Conservation (phyloP, 2,329 filamentous ascomycete species). For the Dactylellina drechsleri region DNA sequence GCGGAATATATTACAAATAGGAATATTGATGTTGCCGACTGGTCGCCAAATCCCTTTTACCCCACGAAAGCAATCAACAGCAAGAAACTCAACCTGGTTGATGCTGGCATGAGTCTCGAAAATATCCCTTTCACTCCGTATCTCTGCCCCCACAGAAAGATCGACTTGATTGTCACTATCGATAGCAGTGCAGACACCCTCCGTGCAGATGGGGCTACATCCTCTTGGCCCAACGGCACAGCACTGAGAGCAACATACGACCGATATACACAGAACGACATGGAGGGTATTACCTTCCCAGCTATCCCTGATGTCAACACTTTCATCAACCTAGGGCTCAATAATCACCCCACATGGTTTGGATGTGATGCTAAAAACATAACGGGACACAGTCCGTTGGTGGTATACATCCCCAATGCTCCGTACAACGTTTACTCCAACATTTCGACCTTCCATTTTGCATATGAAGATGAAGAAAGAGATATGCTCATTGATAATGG, state of each 20-base stretch:
- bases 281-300: slow-evolving; percentile 77
- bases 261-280: slow-evolving; percentile 65
- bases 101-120: slow-evolving; percentile 80
- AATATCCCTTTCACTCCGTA: slow-evolving; percentile 83
- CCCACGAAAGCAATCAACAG: slow-evolving; percentile 68
- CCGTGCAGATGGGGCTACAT: slow-evolving; percentile 56
- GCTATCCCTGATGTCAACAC: slow-evolving; percentile 77
- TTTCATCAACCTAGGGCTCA: slow-evolving; percentile 80
- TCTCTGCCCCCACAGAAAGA: slow-evolving; percentile 75
- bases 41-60: slow-evolving; percentile 79
- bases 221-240: slow-evolving; percentile 81
- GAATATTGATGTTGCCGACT: slow-evolving; percentile 78
- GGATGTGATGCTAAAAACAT: slow-evolving; percentile 76
- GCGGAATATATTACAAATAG: slow-evolving; percentile 68
- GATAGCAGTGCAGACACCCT: slow-evolving; percentile 79
- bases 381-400: slow-evolving; percentile 69
- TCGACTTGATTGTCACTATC: slow-evolving; percentile 84
- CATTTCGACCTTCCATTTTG: slow-evolving; percentile 77
- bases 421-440: slow-evolving; percentile 83
- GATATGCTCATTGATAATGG: slow-evolving; percentile 87
- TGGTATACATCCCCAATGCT: slow-evolving; percentile 89
- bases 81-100: slow-evolving; percentile 74
- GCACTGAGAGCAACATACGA: slow-evolving; percentile 78
- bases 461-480: slow-evolving; percentile 73
- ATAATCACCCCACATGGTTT: slow-evolving; percentile 80